Evolutionary conservation across 1,284 basidiomycete genomes (phyloP), one percentile per base, ranked within the genome.

Genomic region (Ganoderma multipileum): DNA sequence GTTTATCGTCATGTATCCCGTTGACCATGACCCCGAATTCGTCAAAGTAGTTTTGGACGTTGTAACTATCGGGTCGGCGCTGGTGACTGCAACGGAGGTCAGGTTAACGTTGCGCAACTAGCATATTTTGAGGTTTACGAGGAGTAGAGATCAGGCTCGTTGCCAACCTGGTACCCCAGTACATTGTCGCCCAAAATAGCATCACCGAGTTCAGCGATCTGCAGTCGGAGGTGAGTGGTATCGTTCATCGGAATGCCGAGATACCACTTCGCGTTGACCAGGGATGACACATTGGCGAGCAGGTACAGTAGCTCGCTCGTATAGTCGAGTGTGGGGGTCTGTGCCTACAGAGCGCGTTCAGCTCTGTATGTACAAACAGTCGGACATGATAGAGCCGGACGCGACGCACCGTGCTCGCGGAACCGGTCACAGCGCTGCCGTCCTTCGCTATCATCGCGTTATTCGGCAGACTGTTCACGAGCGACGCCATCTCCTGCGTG

Each of bases 91-190:
- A 39, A 39, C n/a, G 11, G 26, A 47, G 8, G 28, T 23, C 9
- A 23, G 30, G 7, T 3, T 18, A 38, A 3, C 20, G 23, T 39
- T 26, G 2, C 3, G 12, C 47, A 50, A 23, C 9, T 23, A 16
- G 26, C 44, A 55, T 36, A 36, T 63, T 59, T 12, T 1, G 23
- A 9, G n/a, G 68, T 77, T 61, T 63, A 79, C 76, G 57, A 72
- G 5, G 75, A 76, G 75, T 87, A 92, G 67, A 92, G 80, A 79
- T 93, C 91, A 14, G 91, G 92, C 77, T 94, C 91, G 76, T 94
- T 94, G 3, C 88, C 90, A 7, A 83, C 83, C 76, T 89, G 86
- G 42, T 91, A 76, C 0, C 88, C 90, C 30, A 88, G 78, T 11
- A 93, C 84, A 71, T 85, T 81, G 67, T 84, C 79, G 0, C 91